A percentile compares a stretch with the other conserved stretches of the same genome.
These are phyloP conservation scores for Pleurotus pulmonarius DNA, from an alignment of 768 basidiomycete species.

Conservation along the genomic window DNA sequence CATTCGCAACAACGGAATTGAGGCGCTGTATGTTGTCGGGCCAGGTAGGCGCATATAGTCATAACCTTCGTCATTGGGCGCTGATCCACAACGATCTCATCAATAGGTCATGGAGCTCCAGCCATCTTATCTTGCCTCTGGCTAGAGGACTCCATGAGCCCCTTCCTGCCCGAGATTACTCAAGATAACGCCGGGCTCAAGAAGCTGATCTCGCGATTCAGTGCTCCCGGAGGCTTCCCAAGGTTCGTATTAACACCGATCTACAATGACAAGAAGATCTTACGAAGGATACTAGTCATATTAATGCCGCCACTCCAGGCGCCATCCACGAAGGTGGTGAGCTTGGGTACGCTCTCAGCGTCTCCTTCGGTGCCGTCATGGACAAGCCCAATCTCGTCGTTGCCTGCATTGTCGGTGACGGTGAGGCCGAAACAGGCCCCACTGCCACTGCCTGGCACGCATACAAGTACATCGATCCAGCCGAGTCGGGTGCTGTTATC, in stretches of 20 bases:
- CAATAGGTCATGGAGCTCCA: conserved; percentile 77
- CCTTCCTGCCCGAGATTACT: conserved; percentile 55
- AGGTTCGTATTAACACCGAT: conserved; percentile 39
- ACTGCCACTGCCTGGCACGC: conserved; percentile 83
- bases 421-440: conserved; percentile 80
- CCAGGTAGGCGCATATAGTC: conserved; percentile 42
- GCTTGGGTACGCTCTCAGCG: conserved; percentile 83
- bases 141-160: conserved; percentile 72
- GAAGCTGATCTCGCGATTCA: conserved; percentile 72
- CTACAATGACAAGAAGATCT: conserved; percentile 1
- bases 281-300: conserved; percentile 38
- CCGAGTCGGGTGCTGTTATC: conserved; percentile 86
- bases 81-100: neutral
- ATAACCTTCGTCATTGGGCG: neutral
- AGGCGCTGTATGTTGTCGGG: conserved; percentile 76
- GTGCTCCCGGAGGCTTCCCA: conserved; percentile 81
- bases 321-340: conserved; percentile 91
- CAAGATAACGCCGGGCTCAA: conserved; percentile 57
- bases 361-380: conserved; percentile 87
- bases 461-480: conserved; percentile 88
- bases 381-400: conserved; percentile 85
- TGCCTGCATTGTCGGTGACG: conserved; percentile 82
- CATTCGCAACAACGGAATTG: conserved; percentile 54
- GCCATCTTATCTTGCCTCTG: conserved; percentile 83
- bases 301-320: conserved; percentile 85